phyloP scores from a whole-genome alignment of 192 early-diverging fungal species.

The Backusella westeae region DNA sequence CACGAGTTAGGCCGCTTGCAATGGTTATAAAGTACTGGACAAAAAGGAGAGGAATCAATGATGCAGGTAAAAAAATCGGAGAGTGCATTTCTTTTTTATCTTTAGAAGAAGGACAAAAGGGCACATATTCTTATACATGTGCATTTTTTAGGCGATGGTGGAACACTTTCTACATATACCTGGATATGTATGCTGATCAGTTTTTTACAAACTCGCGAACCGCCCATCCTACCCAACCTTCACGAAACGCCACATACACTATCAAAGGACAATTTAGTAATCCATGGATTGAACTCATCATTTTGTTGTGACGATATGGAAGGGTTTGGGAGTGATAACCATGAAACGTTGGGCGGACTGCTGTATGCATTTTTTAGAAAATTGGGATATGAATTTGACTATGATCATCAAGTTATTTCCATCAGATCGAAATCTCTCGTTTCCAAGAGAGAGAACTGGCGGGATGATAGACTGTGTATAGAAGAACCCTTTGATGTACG shows the following conservation, averaged over 20 bases:
- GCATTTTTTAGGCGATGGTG: slow-evolving; percentile 70
- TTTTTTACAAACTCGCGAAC: slow-evolving; percentile 87
- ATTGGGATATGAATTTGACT: slow-evolving; percentile 83
- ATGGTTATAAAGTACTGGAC: slow-evolving; percentile 95
- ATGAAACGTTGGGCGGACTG: slow-evolving; percentile 74
- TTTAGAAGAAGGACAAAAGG: too few species aligned
- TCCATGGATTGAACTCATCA: slow-evolving; percentile 46
- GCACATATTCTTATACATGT: not conserved
- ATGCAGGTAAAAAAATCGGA: slow-evolving; percentile 60
- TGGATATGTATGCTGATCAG: slow-evolving; percentile 92
- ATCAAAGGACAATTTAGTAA: slow-evolving; percentile 54
- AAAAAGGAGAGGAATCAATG: slow-evolving; percentile 78
- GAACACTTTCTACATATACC: slow-evolving; percentile 92
- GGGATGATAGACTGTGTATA: slow-evolving; percentile 85
- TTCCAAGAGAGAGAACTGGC: slow-evolving; percentile 82
- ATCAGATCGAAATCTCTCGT: slow-evolving; percentile 75
- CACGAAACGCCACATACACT: slow-evolving; percentile 52
- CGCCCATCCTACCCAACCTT: slow-evolving; percentile 85
- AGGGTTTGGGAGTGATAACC: slow-evolving; percentile 68
- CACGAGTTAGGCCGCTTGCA: slow-evolving; percentile 80
- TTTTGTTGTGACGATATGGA: slow-evolving; percentile 48
- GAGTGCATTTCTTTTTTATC: not conserved
- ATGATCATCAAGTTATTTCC: slow-evolving; percentile 75
- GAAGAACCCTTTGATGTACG: slow-evolving; percentile 91
- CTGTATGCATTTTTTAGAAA: slow-evolving; percentile 84